These are phyloP conservation scores for Lindgomyces ingoldianus DNA, from an alignment of 495 filamentous ascomycete genomes.

Conservation along the genomic window DNA sequence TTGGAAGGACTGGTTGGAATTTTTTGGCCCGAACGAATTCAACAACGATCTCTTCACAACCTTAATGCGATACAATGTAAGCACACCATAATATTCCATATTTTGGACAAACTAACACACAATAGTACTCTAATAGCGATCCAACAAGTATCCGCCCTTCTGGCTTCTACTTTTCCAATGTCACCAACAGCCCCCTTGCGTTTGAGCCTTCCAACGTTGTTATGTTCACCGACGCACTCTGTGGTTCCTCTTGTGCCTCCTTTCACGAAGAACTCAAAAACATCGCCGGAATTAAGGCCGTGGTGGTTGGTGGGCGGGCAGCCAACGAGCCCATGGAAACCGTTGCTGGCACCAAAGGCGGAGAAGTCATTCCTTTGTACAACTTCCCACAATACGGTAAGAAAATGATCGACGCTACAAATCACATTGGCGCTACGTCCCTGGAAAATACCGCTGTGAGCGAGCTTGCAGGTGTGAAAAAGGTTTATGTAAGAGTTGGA, in stretches of 20 bases:
- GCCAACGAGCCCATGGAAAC: conserved; percentile 21
- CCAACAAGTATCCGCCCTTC: conserved; percentile 23
- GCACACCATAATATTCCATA: background rate
- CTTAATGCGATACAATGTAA: conserved; percentile 29
- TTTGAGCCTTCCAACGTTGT: conserved; percentile 30
- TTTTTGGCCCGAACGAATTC: conserved; percentile 20
- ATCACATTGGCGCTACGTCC: background rate
- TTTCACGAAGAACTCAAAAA: conserved; percentile 34
- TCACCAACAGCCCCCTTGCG: conserved; percentile 31
- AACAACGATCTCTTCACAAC: conserved; percentile 31
- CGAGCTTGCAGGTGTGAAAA: background rate
- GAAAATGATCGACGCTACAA: background rate
- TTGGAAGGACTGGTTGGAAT: conserved; percentile 15
- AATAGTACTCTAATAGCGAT: conserved; percentile 25
- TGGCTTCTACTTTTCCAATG: conserved; percentile 28
- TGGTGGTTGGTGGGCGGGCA: conserved; percentile 28
- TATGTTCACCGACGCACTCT: conserved; percentile 32
- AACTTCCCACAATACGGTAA: background rate
- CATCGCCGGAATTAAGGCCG: conserved; percentile 24
- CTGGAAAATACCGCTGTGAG: background rate
- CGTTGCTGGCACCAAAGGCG: conserved; percentile 27
- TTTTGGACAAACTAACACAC: background rate
- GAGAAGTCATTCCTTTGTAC: conserved; percentile 15
- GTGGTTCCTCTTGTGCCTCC: conserved; percentile 27
- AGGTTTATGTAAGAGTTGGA: conserved; percentile 13